These are phyloP conservation scores for Beauveria sp. DNA, from an alignment of 2,329 filamentous ascomycete genomes.

Conservation along the genomic window DNA sequence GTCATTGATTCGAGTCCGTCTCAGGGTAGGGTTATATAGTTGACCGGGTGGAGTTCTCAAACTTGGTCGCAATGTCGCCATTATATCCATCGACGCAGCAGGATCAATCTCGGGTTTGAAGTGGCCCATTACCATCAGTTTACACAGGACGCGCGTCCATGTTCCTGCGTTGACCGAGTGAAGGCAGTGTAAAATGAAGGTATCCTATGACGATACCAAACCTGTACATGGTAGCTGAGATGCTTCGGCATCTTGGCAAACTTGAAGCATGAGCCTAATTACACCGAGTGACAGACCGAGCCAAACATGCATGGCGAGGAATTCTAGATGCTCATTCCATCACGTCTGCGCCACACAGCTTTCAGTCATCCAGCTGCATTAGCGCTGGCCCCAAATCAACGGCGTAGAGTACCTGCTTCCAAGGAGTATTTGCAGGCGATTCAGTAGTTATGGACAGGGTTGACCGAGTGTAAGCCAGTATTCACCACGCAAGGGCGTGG, in stretches of 20 bases:
- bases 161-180: too few relatives aligned
- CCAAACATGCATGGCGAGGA: background rate
- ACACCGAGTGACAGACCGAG: background rate
- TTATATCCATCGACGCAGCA: too few relatives aligned
- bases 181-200: background rate
- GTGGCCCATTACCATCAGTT: too few relatives aligned
- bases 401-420: too few relatives aligned
- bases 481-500: background rate
- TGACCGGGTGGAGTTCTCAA: too few relatives aligned
- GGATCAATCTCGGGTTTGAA: too few relatives aligned
- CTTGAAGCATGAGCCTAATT: background rate
- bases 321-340: too few relatives aligned
- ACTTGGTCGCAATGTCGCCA: too few relatives aligned
- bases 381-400: background rate
- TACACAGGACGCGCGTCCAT: background rate
- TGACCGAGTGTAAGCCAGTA: background rate
- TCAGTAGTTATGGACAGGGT: background rate
- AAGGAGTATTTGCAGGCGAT: background rate
- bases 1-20: too few relatives aligned
- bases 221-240: background rate
- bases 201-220: background rate
- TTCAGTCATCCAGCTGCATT: background rate
- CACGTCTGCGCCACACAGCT: background rate
- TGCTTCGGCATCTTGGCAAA: background rate
- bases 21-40: too few relatives aligned